Base-by-base conservation (phyloP, 768 basidiomycete genomes). In the Lactarius psammicola region DNA sequence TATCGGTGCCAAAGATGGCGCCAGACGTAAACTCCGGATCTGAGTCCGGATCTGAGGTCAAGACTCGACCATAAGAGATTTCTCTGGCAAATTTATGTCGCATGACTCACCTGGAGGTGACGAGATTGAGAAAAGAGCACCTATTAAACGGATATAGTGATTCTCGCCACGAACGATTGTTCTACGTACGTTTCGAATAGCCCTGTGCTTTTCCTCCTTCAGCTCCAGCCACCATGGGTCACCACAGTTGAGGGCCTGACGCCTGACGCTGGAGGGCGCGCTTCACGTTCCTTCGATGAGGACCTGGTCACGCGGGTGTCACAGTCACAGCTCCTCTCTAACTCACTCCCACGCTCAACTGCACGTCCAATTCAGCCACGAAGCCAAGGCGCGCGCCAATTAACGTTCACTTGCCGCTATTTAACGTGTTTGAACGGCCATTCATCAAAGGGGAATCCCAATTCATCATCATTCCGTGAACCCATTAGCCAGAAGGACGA, bases 1-100 rank as follows among this genome's bases (percentile, higher is more conserved):
- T 56, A 62, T 72, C 56, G 61, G 78, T 63, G 63, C 71, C 51
- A 64, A 79, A 61, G 65, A 78, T 79, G 8, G 71, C 65, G 1
- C 81, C 80, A 3, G 81, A 76, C 31, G 76, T 78, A 68, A 85
- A 85, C 56, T 84, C 82, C 36, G 81, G 76, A 69, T 85, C 83
- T 0, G 82, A 80, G 70, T 84, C 82, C 2, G 72, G 67, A 59
- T 81, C 82, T 80, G 40, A 38, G 33, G 34, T 23, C 17, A 1
- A 36, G 51, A 42, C 34, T 13, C 55, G 49, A 34, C 20, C 23
- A 57, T 53, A 11, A 54, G 30, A 30, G 3, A 15, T 7, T 17
- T 20, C 31, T 23, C 55, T 4, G 15, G 26, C 18, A 38, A 42
- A 46, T n/a, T 34, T 9, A 31, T 7, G 30, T 44, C 15, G 36